Conservation (phyloP, 148 eudicot genomes). For the Chenopodium quinoa region DNA sequence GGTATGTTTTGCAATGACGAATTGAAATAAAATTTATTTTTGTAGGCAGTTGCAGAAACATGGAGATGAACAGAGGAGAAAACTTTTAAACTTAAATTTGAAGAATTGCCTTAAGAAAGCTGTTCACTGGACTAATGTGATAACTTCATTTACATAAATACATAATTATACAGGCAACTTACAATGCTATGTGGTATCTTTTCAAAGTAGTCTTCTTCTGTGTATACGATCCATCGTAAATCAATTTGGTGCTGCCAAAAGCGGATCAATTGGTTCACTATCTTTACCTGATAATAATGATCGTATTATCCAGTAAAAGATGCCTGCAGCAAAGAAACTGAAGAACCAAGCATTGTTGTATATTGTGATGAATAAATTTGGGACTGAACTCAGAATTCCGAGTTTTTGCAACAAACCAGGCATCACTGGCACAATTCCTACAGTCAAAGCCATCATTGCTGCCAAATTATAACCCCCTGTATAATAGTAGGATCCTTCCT, state of each 20-base stretch:
- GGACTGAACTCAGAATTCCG: conserved; percentile 48
- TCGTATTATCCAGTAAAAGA: conserved; percentile 53
- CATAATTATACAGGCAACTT: not conserved
- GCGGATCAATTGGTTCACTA: conserved; percentile 41
- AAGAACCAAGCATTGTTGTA: conserved; percentile 97
- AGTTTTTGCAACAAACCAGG: conserved; percentile 78
- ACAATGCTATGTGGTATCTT: not conserved
- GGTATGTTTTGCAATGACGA: not conserved
- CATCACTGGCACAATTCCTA: conserved; percentile 78
- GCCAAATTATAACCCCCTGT: conserved; percentile 74
- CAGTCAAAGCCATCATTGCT: conserved; percentile 52
- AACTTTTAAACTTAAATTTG: not conserved
- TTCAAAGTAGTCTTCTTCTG: not conserved
- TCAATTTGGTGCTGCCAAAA: conserved; percentile 37
- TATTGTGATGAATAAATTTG: conserved; percentile 38
- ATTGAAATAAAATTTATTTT: not conserved
- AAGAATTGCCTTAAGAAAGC: not conserved
- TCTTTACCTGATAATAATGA: conserved; percentile 33
- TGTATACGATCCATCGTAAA: not conserved
- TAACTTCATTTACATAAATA: not conserved
- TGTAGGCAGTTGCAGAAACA: not conserved
- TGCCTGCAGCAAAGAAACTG: conserved; percentile 72
- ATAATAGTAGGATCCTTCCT: conserved; percentile 65
- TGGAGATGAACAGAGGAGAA: not conserved
- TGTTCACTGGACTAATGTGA: conserved; percentile 6